phyloP scores from a whole-genome alignment of 1,284 basidiomycete genomes.

The Cryptococcus sp. region DNA sequence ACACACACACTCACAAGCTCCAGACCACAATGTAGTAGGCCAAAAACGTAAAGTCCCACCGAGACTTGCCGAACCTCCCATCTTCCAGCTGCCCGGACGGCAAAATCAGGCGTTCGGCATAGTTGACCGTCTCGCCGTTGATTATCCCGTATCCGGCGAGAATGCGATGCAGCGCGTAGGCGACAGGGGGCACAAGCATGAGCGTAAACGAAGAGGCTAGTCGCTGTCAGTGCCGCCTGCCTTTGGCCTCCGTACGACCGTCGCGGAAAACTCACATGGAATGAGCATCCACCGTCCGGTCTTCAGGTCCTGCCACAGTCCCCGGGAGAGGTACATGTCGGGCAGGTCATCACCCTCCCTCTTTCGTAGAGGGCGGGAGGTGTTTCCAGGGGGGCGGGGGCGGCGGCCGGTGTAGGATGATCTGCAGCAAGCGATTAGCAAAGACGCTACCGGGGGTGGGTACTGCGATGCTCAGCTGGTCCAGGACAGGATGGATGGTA shows the following conservation, averaged over 20 bases:
- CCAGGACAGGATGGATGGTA: no score
- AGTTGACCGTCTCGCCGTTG: conserved; percentile 60
- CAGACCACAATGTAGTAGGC: conserved; percentile 86
- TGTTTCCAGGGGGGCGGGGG: conserved; percentile 23
- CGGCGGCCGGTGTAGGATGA: conserved; percentile 15
- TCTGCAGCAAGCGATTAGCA: no score
- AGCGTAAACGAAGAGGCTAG: conserved; percentile 68
- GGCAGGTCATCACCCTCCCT: conserved; percentile 19
- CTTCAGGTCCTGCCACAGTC: conserved; percentile 55
- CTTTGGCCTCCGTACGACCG: not conserved
- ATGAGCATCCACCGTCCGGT: conserved; percentile 68
- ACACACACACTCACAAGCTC: conserved; percentile 58
- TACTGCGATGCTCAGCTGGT: no score
- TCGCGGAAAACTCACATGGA: conserved; percentile 57
- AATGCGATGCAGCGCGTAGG: conserved; percentile 70
- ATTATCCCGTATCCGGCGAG: conserved; percentile 36
- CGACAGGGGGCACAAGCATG: conserved; percentile 65
- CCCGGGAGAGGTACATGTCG: conserved; percentile 40
- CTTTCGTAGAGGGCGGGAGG: not conserved
- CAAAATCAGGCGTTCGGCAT: conserved; percentile 70
- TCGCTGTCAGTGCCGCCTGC: not conserved
- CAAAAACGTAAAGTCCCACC: conserved; percentile 78
- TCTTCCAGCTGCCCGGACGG: conserved; percentile 66
- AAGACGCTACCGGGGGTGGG: no score
- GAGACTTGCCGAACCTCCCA: conserved; percentile 68